Evolutionary conservation across 345 rosid species (phyloP), one percentile per base, ranked within the genome.

Genomic region (Eucalyptus tenuipes): DNA sequence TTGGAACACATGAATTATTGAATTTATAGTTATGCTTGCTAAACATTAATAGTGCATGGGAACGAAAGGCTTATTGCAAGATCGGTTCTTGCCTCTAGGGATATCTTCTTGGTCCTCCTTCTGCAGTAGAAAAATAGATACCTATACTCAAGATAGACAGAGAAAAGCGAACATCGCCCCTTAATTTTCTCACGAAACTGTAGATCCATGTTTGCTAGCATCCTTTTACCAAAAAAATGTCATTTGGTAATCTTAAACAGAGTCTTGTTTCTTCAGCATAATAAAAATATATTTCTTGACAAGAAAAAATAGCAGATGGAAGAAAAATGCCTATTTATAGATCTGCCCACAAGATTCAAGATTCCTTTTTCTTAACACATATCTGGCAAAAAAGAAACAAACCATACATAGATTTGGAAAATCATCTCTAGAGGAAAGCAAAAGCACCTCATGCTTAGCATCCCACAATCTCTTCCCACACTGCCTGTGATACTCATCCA

Each of bases 391-490:
- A 33, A 88, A 86, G 86, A 87, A 90, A 61, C 15, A 80, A 40
- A 45, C 88, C 85, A 86, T 61, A 45, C 42, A 40, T 18, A 20
- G 47, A 27, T 75, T 40, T 40, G 47, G 18, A 85, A 20, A 48
- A 18, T 11, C 45, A 64, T 40, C 5, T 29, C 2, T 66, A 71
- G 87, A 59, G 80, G 44, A 45, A 17, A 27, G 24, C 49, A 59
- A 89, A 89, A 87, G 87, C 89, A 98, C 99, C 99, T 98, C 99
- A 93, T 97, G 99, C 90, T 96, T 97, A 85, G 95, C 96, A 93
- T 98, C 99, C 99, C 99, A 97, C 75, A 98, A 85, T 92, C 94
- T 96, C 88, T 96, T 94, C 80, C 98, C 97, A 86, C 96, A 94
- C 86, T 91, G 92, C 88, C 93, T 95, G 87, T 97, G 99, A 86